Evolutionary conservation across 139 green algal genomes (phyloP), one percentile per base, ranked within the genome.

Genomic region (Chlorella ohadii): DNA sequence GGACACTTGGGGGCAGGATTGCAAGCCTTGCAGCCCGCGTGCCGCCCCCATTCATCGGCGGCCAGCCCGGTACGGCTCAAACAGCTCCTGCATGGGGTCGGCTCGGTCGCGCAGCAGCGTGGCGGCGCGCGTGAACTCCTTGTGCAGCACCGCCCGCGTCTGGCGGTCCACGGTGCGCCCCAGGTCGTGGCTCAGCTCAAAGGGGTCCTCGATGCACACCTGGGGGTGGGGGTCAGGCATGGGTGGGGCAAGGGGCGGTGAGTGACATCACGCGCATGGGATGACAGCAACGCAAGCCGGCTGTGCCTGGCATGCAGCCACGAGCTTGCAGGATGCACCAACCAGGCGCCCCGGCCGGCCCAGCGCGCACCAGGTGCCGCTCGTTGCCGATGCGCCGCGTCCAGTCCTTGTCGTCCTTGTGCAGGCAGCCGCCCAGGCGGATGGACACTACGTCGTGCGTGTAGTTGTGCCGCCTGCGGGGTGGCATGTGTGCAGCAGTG

Each of bases 351-450:
- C n/a, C n/a, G n/a, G n/a, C n/a, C n/a, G n/a, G n/a, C n/a, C n/a
- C n/a, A 5, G 51, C 20, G 1, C 81, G 22, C 83, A 98, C 89
- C 57, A 99, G 88, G 91, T 99, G 96, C 11, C 95, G 91, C 86
- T 99, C 96, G 64, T 87, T 95, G 79, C 95, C 95, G 28, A 98
- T 87, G 33, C 93, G 95, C n/a, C 83, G 88, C 27, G 93, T 98
- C 96, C 96, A 99, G 44, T 95, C 94, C 89, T 99, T 99, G 55
- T 93, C 84, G 13, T 82, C 67, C 90, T 98, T 98, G 57, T 89
- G 90, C 39, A 97, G 56, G 61, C 83, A 84, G 19, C 83, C 84
- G n/a, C 94, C 93, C 0, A 78, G 85, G 66, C 95, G 90, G 4
- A 98, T 84, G 74, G 83, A 94, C 73, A 98, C 81, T 44, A 99